These are phyloP conservation scores for Leccinellum luteum DNA, from an alignment of 768 basidiomycete genomes.

Conservation along the genomic window DNA sequence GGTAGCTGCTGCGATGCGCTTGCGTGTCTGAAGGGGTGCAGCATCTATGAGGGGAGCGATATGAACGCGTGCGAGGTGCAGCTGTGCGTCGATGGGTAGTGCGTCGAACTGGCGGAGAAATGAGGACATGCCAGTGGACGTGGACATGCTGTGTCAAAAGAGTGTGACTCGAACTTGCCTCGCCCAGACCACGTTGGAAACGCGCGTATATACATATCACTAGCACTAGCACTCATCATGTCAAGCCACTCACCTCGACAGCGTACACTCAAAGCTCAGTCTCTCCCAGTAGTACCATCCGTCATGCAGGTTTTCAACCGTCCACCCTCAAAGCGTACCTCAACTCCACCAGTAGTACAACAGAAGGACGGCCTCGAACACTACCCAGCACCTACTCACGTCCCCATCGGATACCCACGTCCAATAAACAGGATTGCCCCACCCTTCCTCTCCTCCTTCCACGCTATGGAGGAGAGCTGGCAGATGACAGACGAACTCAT, in stretches of 20 bases:
- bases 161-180: constrained; percentile 30
- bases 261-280: constrained; percentile 55
- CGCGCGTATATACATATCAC: constrained; percentile 53
- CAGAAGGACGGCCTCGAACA: background rate
- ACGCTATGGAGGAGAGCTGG: constrained; percentile 55
- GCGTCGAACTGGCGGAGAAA: constrained; percentile 47
- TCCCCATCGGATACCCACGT: constrained; percentile 56
- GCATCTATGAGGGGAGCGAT: constrained; percentile 48
- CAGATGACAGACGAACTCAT: constrained; percentile 69
- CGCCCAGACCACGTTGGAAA: constrained; percentile 60
- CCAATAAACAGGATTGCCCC: constrained; percentile 56
- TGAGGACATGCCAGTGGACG: constrained; percentile 1
- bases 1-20: constrained; percentile 41
- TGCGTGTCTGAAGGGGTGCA: constrained; percentile 36
- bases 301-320: constrained; percentile 51
- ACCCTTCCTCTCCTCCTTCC: constrained; percentile 56
- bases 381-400: constrained; percentile 15
- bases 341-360: constrained; percentile 28
- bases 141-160: background rate
- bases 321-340: constrained; percentile 33
- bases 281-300: constrained; percentile 60
- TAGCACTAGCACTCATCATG: constrained; percentile 38
- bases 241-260: constrained; percentile 54
- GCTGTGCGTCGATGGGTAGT: constrained; percentile 54
- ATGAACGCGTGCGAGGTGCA: constrained; percentile 46